Conservation (phyloP, 176 grass and related monocot species). For the Carex kokanica region DNA sequence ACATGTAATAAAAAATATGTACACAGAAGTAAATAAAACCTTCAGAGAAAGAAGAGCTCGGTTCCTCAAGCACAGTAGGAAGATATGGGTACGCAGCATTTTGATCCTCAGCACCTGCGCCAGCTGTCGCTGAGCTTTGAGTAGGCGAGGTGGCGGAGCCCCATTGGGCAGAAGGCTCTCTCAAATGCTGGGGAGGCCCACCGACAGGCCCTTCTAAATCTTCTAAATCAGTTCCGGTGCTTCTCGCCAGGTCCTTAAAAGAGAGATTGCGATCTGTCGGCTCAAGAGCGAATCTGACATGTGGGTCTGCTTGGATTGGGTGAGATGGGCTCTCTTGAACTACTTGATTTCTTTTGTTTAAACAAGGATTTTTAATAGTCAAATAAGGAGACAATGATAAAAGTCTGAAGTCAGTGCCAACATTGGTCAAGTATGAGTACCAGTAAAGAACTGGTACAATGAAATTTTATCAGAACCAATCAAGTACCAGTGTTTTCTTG, state of each 20-base stretch:
- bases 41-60: conserved; percentile 90
- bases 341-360: not conserved
- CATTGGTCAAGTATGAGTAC: not conserved
- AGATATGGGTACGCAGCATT: conserved; percentile 66
- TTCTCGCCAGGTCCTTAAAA: conserved; percentile 52
- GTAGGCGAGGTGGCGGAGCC: conserved; percentile 50
- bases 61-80: conserved; percentile 84
- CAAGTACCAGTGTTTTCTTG: not conserved
- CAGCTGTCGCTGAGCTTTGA: not conserved
- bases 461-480: not conserved
- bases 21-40: conserved; percentile 37
- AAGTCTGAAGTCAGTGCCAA: not conserved
- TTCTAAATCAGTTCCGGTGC: conserved; percentile 32
- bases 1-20: not conserved
- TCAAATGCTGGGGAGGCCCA: conserved; percentile 32
- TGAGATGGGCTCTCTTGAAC: conserved; percentile 14
- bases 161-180: conserved; percentile 59
- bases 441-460: not conserved
- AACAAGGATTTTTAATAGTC: not conserved
- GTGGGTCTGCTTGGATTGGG: not conserved
- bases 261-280: conserved; percentile 36
- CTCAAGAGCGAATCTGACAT: conserved; percentile 39
- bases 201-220: conserved; percentile 31
- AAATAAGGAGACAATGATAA: not conserved
- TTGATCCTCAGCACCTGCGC: conserved; percentile 49